Base-by-base conservation (phyloP, 176 grass and related monocot species). In the Pharus latifolius region DNA sequence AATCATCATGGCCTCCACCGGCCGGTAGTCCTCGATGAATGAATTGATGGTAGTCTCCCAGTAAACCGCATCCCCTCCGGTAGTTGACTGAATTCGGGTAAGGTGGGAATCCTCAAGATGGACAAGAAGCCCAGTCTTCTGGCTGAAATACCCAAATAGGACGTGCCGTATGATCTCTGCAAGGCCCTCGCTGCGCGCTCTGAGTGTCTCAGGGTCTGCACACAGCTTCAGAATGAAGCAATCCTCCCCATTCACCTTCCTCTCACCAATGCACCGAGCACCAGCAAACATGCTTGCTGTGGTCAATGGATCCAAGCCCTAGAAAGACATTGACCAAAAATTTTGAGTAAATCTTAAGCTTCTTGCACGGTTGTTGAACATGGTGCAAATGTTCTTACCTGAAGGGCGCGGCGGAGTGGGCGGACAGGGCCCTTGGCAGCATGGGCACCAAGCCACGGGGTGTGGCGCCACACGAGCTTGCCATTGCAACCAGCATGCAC, bases 1-100 rank as follows among this genome's bases (percentile, higher is more conserved):
- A 15, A 94, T 49, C 91, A 94, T 81, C 28, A 85, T 73, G n/a
- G 86, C 91, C 38, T 94, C 91, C 12, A 94, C 83, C 2, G 79
- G 82, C 10, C 79, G 75, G 62, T 94, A 94, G 83, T 94, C 91
- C 30, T 89, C 91, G 17, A 94, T 84, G 56, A 87, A 89, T 0
- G 91, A 89, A 61, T 75, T 90, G 79, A 94, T 87, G 42, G 82
- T 94, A 16, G 91, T 90, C 67, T 94, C 91, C 91, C 91, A 94
- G 72, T 94, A 94, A 60, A 94, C 67, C 5, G 86, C 79, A 70
- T 94, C 91, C 7, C 91, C 86, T n/a, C 91, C 91, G 6, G 86
- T 75, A 2, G 75, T 80, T 38, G 91, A 89, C 73, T 94, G 91
- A 22, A 93, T 93, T 7, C 91, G 71, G 16, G 91, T 94, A 26